phyloP scores from a whole-genome alignment of 2,329 filamentous ascomycete genomes.

The Penicillium carneum region DNA sequence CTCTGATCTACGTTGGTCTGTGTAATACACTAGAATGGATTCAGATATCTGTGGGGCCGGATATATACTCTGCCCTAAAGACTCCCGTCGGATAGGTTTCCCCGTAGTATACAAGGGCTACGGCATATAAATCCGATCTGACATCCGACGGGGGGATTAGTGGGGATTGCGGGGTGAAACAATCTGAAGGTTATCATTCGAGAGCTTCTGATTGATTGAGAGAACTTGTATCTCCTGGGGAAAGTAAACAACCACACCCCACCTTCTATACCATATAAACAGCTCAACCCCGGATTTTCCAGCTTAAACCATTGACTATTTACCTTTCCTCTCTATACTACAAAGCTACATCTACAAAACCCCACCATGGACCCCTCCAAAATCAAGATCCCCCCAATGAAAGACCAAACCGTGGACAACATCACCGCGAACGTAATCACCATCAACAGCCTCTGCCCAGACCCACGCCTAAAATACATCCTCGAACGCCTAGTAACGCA shows the following conservation, averaged over 20 bases:
- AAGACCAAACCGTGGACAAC: slow-evolving; percentile 78
- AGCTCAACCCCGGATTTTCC: neutral
- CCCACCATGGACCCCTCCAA: slow-evolving; percentile 52
- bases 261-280: slow-evolving; percentile 5
- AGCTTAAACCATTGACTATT: neutral
- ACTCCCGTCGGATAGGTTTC: neutral
- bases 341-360: neutral
- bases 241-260: neutral
- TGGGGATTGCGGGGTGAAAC: slow-evolving; percentile 6
- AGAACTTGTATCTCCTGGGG: neutral
- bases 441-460: slow-evolving; percentile 74
- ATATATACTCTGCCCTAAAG: slow-evolving; percentile 3
- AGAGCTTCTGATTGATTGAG: neutral
- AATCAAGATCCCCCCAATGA: slow-evolving; percentile 58
- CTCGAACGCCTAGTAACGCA: slow-evolving; percentile 77
- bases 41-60: neutral
- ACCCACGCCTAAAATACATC: slow-evolving; percentile 73
- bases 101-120: neutral
- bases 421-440: slow-evolving; percentile 77
- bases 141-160: neutral
- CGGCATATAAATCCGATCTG: neutral
- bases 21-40: neutral
- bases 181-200: neutral
- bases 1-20: no score
- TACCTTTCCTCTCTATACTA: no score